A percentile compares a stretch with the other conserved stretches of the same genome.
Conservation (phyloP, 2,329 filamentous ascomycete genomes). For the Aspergillus tamarii region DNA sequence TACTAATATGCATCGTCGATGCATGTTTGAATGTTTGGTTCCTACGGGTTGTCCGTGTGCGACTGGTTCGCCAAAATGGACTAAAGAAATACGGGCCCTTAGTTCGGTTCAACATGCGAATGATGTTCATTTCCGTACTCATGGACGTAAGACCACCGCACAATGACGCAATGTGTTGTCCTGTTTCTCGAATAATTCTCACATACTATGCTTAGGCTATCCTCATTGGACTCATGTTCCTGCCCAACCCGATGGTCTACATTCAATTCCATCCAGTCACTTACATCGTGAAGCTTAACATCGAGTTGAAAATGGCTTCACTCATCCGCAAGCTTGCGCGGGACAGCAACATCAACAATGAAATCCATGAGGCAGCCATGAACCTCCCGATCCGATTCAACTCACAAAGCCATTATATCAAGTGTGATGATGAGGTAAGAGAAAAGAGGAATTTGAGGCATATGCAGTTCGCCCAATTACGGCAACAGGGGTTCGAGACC, state of each 20-base stretch:
- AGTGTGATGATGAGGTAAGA: background rate
- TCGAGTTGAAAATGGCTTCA: background rate
- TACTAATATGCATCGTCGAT: background rate
- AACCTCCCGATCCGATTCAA: background rate
- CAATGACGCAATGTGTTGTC: background rate
- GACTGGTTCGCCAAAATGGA: slow-evolving; percentile 1
- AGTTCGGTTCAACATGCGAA: background rate
- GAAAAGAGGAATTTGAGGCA: background rate
- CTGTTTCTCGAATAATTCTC: background rate
- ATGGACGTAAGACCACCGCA: background rate
- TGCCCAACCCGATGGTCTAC: background rate
- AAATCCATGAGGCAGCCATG: background rate
- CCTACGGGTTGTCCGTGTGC: background rate
- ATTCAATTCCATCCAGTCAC: background rate
- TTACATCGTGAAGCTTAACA: background rate
- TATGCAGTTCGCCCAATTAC: background rate
- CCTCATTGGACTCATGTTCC: slow-evolving; percentile 1
- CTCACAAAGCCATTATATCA: background rate
- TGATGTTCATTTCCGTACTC: background rate
- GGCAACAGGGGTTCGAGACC: background rate
- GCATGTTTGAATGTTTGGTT: background rate
- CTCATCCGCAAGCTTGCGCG: background rate
- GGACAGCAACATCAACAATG: background rate
- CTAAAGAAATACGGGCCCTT: background rate
- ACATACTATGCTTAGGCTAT: background rate